phyloP scores from a whole-genome alignment of 768 basidiomycete genomes.

The Mycena filopes region DNA sequence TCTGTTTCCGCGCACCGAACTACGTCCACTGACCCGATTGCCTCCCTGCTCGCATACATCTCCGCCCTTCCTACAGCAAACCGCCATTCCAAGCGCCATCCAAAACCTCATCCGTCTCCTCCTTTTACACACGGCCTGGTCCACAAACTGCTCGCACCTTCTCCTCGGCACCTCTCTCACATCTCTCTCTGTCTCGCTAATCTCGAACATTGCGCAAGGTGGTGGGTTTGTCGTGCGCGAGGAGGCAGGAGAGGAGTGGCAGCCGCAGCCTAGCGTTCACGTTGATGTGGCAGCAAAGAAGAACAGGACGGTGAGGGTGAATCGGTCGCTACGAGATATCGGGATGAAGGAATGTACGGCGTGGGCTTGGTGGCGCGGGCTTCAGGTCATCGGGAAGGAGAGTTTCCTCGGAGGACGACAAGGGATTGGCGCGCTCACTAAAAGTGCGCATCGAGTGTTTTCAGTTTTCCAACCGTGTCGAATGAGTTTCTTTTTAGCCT shows the following conservation, averaged over 20 bases:
- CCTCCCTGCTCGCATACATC: conserved; percentile 62
- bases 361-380: conserved; percentile 79
- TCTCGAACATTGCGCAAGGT: conserved; percentile 80
- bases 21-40: conserved; percentile 32
- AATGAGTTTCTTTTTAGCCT: conserved; percentile 57
- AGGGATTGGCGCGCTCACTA: conserved; percentile 74
- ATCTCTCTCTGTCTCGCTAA: conserved; percentile 76
- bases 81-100: conserved; percentile 70
- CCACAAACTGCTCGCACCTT: conserved; percentile 74
- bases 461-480: neutral
- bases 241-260: conserved; percentile 81
- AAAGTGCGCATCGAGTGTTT: conserved; percentile 58
- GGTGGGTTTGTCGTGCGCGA: conserved; percentile 77
- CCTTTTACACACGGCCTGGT: conserved; percentile 71
- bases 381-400: conserved; percentile 63
- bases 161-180: conserved; percentile 85
- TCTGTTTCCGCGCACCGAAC: conserved; percentile 40
- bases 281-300: conserved; percentile 18
- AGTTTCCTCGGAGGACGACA: conserved; percentile 58
- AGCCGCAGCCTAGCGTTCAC: conserved; percentile 49
- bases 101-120: conserved; percentile 73
- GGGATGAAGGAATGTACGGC: conserved; percentile 83
- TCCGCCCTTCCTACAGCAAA: conserved; percentile 78
- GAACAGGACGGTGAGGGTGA: conserved; percentile 59
- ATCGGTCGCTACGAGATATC: conserved; percentile 77